These are phyloP conservation scores for Trichothecium roseum DNA, from an alignment of 2,329 filamentous ascomycete species.

Conservation along the genomic window DNA sequence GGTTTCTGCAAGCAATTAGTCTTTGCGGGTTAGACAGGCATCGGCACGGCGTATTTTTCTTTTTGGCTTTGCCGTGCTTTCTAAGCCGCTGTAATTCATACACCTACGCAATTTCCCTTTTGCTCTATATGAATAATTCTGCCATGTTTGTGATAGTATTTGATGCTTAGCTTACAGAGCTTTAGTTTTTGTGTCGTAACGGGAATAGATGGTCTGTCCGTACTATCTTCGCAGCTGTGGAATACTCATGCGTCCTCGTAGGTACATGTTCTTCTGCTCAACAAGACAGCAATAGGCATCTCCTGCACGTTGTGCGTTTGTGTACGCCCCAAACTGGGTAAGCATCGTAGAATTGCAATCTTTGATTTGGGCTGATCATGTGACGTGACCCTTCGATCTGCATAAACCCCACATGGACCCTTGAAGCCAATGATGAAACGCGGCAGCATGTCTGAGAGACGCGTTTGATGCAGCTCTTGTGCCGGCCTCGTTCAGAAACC, in stretches of 20 bases:
- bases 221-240: no score
- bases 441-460: not conserved
- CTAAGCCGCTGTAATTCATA: constrained; percentile 55
- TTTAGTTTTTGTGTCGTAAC: no score
- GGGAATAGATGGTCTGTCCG: no score
- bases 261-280: no score
- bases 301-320: no score
- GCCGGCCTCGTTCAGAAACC: not conserved
- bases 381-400: not conserved
- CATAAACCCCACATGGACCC: no score
- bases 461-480: not conserved
- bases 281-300: no score
- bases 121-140: constrained; percentile 14
- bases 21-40: constrained; percentile 38
- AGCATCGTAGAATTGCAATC: no score
- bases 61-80: constrained; percentile 34
- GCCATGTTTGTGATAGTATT: no score
- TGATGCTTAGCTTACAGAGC: no score
- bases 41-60: constrained; percentile 34
- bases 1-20: constrained; percentile 29
- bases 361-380: not conserved
- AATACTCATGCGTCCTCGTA: no score
- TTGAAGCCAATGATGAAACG: not conserved
- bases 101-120: constrained; percentile 46
- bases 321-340: no score